These are phyloP conservation scores for Penicillium aurantiogriseum DNA, from an alignment of 2,329 filamentous ascomycete species.

Conservation along the genomic window DNA sequence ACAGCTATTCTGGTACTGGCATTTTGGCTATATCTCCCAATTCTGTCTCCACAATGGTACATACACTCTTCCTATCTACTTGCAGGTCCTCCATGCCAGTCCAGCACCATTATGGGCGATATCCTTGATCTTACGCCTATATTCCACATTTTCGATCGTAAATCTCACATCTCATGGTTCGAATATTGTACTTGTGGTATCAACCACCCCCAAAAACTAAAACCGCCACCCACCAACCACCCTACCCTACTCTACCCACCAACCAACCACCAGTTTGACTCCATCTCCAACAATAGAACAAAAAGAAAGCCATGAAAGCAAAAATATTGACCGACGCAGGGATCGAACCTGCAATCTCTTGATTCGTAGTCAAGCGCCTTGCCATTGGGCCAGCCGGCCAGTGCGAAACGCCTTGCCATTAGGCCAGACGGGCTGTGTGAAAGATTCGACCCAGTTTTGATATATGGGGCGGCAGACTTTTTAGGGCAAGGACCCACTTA, in stretches of 20 bases:
- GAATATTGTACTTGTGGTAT: background rate
- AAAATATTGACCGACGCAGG: constrained; percentile 40
- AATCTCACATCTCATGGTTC: background rate
- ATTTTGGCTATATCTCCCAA: background rate
- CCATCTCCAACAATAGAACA: background rate
- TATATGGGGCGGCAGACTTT: background rate
- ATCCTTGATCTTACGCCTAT: background rate
- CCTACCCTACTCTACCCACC: too few species aligned
- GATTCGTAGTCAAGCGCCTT: constrained; percentile 55
- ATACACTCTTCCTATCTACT: background rate
- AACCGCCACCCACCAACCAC: background rate
- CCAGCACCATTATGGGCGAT: background rate
- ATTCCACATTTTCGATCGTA: background rate
- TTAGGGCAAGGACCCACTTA: constrained; percentile 1
- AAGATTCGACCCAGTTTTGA: background rate
- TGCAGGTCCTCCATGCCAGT: background rate
- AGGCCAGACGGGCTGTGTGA: constrained; percentile 37
- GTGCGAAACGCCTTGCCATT: constrained; percentile 33
- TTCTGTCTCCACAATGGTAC: background rate
- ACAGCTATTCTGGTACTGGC: background rate
- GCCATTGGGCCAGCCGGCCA: constrained; percentile 47
- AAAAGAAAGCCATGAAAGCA: background rate
- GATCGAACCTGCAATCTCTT: constrained; percentile 52
- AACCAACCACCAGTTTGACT: background rate
- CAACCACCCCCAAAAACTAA: background rate